Base-by-base conservation (phyloP, 2,329 filamentous ascomycete species). In the Pseudogymnoascus sp. region DNA sequence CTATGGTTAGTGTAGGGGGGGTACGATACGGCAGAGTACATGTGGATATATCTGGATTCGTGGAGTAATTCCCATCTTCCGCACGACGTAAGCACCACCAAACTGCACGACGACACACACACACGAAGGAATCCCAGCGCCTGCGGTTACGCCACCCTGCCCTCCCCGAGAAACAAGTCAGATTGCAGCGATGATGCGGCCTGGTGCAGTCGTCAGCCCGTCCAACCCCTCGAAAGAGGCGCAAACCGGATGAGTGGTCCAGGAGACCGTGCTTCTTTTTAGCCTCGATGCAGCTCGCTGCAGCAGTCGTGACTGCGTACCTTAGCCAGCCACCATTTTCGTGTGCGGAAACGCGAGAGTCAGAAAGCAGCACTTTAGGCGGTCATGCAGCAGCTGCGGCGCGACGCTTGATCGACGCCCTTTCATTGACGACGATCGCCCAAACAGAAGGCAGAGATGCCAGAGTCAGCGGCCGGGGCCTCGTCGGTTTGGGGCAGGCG, bases 41-140 rank as follows among this genome's bases (percentile, higher is more conserved):
- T 50, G 43, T 50, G 43, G 43, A 50, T 50, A 50, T 50, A 50
- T 50, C 43, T 50, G 43, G 43, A 30, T 50, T 50, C 43, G 43
- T 50, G 43, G 43, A 30, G 43, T 50, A 50, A 50, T 50, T 30
- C 43, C 43, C 43, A 50, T 50, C 8, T 16, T 50, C 43, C 43
- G 43, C 43, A 30, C 8, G 43, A 50, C 25, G 43, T 30, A 50
- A 50, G 43, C 43, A 50, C 43, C 43, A 50, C 43, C 43, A 50
- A 50, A 50, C 43, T 16, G 43, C 43, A 50, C 25, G 14, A 30
- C 22, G 22, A 30, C 43, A 50, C 43, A 47, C 43, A 43, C 39
- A 43, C 22, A 50, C 25, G 25, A 50, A 50, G 43, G 25, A 50
- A 50, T 30, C 43, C 43, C 43, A 50, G 43, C 43, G 43, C 43